Base-by-base conservation (phyloP, 2,329 filamentous ascomycete genomes). In the Aureobasidium leucospermi region DNA sequence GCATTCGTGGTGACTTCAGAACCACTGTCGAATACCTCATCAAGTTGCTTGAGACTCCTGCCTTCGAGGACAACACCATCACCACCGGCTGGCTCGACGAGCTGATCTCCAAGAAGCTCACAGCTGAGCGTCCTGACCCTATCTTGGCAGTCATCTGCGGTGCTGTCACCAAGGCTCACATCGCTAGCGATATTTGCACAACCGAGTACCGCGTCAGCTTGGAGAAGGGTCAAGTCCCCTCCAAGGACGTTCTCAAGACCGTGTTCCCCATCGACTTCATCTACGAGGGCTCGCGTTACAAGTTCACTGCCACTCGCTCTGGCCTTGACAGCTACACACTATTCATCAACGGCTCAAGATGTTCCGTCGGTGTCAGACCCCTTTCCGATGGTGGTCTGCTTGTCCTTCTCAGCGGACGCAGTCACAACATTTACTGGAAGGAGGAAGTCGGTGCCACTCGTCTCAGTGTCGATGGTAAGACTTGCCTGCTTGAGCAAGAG, bases 391-490 rank as follows among this genome's bases (percentile, higher is more conserved):
- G 94, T 73, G 94, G 94, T 73, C 84, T 99, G 10, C 82, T 99
- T 60, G 85, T 99, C 64, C 84, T 99, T 19, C 85, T 99, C 45
- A 87, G 88, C 69, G 94, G 94, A 62, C 90, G 90, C 74, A 96
- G 90, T 67, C 94, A 99, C 85, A 99, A 94, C 71, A 86, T 97
- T 63, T 99, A 99, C 85, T 99, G 94, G 94, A 97, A 97, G 78
- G 94, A 99, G 72, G 94, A 99, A 74, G 90, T 96, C 48, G 92
- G 92, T 60, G 94, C 93, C 39, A 96, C 94, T 55, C 92, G 94
- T 73, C 78, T 99, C 67, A 96, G 92, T 32, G 92, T 99, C 28
- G 94, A 99, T 73, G 90, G 91, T 80, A 99, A 97, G 85, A 99
- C 94, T 32, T 97, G 93, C 74, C 78, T 99, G 70, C 84, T 99